phyloP scores from a whole-genome alignment of 257 asterid genomes.

The Asclepias syriaca region DNA sequence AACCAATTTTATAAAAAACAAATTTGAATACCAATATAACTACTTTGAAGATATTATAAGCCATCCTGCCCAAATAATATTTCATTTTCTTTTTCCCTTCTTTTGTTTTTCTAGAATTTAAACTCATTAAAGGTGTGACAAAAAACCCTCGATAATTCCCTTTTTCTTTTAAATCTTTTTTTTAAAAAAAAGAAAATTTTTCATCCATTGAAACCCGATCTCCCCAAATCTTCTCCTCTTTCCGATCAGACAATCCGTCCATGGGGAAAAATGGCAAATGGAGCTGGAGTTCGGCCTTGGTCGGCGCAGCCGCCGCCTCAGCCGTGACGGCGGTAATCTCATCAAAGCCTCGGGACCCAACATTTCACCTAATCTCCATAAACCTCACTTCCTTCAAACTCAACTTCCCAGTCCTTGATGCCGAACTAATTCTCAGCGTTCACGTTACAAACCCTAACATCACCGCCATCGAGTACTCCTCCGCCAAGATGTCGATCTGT shows the following conservation, averaged over 20 bases:
- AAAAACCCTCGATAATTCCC: no score
- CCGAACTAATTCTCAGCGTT: slow-evolving; percentile 69
- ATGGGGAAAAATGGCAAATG: slow-evolving; percentile 37
- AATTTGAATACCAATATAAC: no score
- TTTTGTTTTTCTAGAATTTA: no score
- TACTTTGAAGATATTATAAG: no score
- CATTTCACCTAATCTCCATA: slow-evolving; percentile 77
- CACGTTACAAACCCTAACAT: slow-evolving; percentile 95
- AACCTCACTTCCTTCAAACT: slow-evolving; percentile 77
- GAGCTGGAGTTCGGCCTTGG: slow-evolving; percentile 83
- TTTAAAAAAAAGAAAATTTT: background rate
- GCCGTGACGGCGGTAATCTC: slow-evolving; percentile 39
- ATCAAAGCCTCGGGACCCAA: slow-evolving; percentile 69
- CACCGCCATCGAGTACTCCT: slow-evolving; percentile 61
- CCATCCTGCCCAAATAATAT: no score
- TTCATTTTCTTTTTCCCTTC: no score
- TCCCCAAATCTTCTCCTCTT: background rate
- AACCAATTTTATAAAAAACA: no score
- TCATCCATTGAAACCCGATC: background rate
- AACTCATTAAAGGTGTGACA: no score
- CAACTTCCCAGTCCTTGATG: slow-evolving; percentile 80
- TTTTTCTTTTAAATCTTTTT: no score
- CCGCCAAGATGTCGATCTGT: slow-evolving; percentile 66
- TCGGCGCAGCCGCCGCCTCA: slow-evolving; percentile 77
- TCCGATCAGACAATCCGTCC: background rate